phyloP scores from a whole-genome alignment of 306 rosid genomes.

The Oemleria cerasiformis region DNA sequence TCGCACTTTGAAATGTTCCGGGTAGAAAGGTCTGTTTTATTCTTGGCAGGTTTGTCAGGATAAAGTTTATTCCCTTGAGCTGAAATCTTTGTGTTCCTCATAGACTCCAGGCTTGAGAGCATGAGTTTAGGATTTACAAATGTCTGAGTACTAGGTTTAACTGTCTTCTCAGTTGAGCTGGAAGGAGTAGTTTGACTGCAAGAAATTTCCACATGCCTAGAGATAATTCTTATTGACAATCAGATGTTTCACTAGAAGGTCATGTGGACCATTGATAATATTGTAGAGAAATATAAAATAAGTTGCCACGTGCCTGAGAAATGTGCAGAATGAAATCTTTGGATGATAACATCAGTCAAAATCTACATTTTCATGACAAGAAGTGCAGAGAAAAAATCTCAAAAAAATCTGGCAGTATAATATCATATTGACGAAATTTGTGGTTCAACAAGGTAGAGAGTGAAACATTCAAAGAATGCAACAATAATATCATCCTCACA shows the following conservation, averaged over 20 bases:
- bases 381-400: not conserved
- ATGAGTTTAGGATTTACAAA: conserved; percentile 34
- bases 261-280: conserved; percentile 7
- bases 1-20: conserved; percentile 47
- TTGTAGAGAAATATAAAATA: not conserved
- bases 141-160: conserved; percentile 31
- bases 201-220: conserved; percentile 20
- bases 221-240: conserved; percentile 18
- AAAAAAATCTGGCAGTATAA: not conserved
- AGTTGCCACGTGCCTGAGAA: not conserved
- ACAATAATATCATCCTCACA: no score
- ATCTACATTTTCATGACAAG: not conserved
- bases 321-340: not conserved
- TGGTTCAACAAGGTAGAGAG: not conserved
- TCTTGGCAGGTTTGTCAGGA: conserved; percentile 40
- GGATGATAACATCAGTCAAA: not conserved
- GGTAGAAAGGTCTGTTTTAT: conserved; percentile 45
- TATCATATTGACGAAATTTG: not conserved
- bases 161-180: conserved; percentile 40
- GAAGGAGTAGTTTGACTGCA: conserved; percentile 47
- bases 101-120: conserved; percentile 33
- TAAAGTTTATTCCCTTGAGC: conserved; percentile 46
- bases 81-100: conserved; percentile 38
- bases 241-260: conserved; percentile 16
- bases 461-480: not conserved